Base-by-base conservation (phyloP, 2,329 filamentous ascomycete species). In the Xylogone sp. region DNA sequence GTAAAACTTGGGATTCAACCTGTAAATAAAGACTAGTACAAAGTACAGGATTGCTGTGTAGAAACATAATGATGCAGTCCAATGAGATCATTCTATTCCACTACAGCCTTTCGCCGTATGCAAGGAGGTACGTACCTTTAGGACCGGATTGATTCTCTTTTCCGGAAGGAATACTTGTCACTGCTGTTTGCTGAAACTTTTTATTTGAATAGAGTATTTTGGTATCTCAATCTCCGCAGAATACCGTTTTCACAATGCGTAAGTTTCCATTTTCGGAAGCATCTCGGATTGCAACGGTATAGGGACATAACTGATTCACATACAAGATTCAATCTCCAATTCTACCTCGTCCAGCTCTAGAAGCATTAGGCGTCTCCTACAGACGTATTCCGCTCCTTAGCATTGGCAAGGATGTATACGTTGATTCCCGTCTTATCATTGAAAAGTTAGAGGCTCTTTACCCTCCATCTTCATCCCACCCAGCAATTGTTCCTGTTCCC, bases 201-300 rank as follows among this genome's bases (percentile, higher is more conserved):
- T 42, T 6, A 9, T 19, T 18, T 18, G n/a, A 18, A 22, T 21
- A 65, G 62, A 43, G 67, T 89, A 22, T 68, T 78, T 21, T 88
- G 84, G 84, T 90, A 90, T 63, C 72, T 90, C 12, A 73, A 76
- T 39, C 75, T 90, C 3, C 79, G 86, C 42, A 76, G 77, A 21
- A 86, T 90, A 44, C 75, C 78, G 0, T 88, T 85, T 61, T 75
- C 74, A 46, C 77, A 88, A 82, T 88, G 85, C 60, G 83, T 87
- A 72, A 66, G 79, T 73, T 10, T 39, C 27, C 16, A 29, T 49
- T 16, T 39, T 21, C 43, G 54, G 48, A 56, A 24, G n/a, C n/a
- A n/a, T n/a, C n/a, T n/a, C n/a, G n/a, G n/a, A n/a, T n/a, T n/a
- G n/a, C n/a, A n/a, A n/a, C n/a, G n/a, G n/a, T n/a, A n/a, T n/a